Percentiles rank a stretch among this genome's conserved stretches.
phyloP scores from a whole-genome alignment of 139 green algal genomes.

The Diplosphaera chodatii region DNA sequence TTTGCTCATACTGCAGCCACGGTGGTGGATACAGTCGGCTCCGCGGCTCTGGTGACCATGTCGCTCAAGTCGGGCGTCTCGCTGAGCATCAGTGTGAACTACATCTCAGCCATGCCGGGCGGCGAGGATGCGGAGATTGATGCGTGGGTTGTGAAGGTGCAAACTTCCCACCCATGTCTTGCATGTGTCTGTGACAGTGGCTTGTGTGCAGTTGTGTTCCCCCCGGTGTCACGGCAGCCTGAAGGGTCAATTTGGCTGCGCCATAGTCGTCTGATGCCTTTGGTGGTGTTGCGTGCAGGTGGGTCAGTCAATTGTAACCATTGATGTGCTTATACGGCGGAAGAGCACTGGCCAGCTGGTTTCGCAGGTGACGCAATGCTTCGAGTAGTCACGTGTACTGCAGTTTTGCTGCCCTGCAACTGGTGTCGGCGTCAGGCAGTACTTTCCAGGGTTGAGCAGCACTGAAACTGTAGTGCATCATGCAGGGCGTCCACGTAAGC shows the following conservation, averaged over 20 bases:
- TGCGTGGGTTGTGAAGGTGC: constrained; percentile 6
- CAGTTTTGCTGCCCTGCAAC: no score
- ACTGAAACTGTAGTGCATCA: no score
- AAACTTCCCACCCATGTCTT: no score
- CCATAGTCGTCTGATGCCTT: neutral
- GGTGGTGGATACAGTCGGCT: constrained; percentile 34
- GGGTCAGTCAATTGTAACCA: constrained; percentile 8
- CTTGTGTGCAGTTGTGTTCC: no score
- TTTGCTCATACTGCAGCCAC: constrained; percentile 17
- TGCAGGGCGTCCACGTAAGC: neutral
- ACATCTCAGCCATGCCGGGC: constrained; percentile 12
- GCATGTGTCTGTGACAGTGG: no score
- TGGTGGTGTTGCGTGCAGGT: neutral
- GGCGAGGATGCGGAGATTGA: constrained; percentile 6
- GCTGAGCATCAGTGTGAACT: constrained; percentile 21
- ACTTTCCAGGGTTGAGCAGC: no score
- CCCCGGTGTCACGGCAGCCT: no score
- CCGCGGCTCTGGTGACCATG: constrained; percentile 34
- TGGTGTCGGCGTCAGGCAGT: no score
- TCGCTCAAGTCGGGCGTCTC: constrained; percentile 5
- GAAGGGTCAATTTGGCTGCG: no score
- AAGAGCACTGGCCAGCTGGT: constrained; percentile 3
- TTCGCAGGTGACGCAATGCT: constrained; percentile 3
- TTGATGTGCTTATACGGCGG: constrained; percentile 12
- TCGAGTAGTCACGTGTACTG: no score